A percentile compares a stretch with the other conserved stretches of the same genome.
phyloP scores from a whole-genome alignment of 169 alveolate genomes.

The Babesia bigemina region DNA sequence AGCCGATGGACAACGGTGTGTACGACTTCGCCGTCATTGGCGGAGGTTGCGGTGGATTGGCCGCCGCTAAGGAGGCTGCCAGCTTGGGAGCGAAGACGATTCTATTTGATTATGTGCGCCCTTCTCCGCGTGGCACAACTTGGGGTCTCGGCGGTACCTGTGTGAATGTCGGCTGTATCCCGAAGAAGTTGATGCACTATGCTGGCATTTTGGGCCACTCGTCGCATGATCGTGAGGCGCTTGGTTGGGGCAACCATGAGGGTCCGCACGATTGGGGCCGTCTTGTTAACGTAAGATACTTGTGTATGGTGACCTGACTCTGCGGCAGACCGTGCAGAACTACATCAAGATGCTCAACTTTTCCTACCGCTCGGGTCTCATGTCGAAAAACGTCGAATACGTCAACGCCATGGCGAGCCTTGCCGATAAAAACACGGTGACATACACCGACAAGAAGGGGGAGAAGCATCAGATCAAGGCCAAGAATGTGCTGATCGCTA shows the following conservation, averaged over 20 bases:
- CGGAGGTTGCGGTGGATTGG: conserved; percentile 93
- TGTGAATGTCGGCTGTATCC: conserved; percentile 99
- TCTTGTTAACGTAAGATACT: conserved; percentile 58
- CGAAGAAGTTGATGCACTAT: conserved; percentile 97
- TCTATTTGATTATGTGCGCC: conserved; percentile 93
- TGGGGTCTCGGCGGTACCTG: conserved; percentile 99
- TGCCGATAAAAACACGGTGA: conserved; percentile 36
- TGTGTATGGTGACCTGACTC: not conserved
- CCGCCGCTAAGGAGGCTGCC: conserved; percentile 95
- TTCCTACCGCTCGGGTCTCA: conserved; percentile 89
- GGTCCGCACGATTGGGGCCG: conserved; percentile 82
- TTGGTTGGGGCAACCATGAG: conserved; percentile 30
- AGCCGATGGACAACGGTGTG: conserved; percentile 7
- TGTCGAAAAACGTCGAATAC: conserved; percentile 82
- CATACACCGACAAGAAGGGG: conserved; percentile 21
- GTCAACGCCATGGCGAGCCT: conserved; percentile 85
- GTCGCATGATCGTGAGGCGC: conserved; percentile 35
- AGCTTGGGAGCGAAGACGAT: conserved; percentile 90
- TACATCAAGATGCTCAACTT: conserved; percentile 91
- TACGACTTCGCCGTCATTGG: conserved; percentile 88
- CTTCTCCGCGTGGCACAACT: conserved; percentile 93
- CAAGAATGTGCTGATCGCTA: conserved; percentile 89
- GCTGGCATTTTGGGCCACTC: conserved; percentile 86
- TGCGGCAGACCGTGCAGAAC: conserved; percentile 78
- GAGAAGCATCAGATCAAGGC: conserved; percentile 80